Conservation (phyloP, 139 green algal genomes). For the Chlamydomonas sphaeroides region DNA sequence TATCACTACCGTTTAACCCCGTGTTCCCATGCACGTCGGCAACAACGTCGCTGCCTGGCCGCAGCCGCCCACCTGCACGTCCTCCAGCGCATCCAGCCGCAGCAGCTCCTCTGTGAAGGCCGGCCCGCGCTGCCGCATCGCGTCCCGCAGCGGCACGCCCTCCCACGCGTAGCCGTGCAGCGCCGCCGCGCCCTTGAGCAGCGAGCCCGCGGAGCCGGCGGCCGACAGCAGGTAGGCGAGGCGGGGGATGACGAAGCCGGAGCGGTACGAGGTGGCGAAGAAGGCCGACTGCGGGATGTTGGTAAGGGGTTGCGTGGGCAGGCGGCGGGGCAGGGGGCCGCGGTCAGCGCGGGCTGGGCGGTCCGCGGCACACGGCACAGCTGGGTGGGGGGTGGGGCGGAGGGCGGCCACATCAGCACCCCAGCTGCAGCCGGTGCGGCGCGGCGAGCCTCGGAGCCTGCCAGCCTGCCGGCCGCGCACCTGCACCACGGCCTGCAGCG, state of each 20-base stretch:
- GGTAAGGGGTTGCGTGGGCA: neutral
- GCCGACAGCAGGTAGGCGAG: constrained; percentile 1
- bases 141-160: neutral
- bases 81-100: constrained; percentile 24
- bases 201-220: constrained; percentile 3
- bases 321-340: neutral
- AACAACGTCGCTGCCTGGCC: no score
- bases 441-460: no score
- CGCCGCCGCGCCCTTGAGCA: constrained; percentile 2
- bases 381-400: no score
- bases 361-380: no score
- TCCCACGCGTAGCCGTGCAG: constrained; percentile 13
- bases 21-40: no score
- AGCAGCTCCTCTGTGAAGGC: constrained; percentile 14
- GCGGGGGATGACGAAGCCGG: constrained; percentile 12
- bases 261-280: constrained; percentile 18
- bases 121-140: constrained; percentile 8
- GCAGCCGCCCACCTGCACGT: neutral
- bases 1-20: no score
- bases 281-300: constrained; percentile 24
- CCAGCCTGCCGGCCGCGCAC: no score
- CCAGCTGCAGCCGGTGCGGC: no score
- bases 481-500: constrained; percentile 26
- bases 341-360: no score
- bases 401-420: no score